Conservation (phyloP, 2,329 filamentous ascomycete species). For the Fusarium sarcochroum region DNA sequence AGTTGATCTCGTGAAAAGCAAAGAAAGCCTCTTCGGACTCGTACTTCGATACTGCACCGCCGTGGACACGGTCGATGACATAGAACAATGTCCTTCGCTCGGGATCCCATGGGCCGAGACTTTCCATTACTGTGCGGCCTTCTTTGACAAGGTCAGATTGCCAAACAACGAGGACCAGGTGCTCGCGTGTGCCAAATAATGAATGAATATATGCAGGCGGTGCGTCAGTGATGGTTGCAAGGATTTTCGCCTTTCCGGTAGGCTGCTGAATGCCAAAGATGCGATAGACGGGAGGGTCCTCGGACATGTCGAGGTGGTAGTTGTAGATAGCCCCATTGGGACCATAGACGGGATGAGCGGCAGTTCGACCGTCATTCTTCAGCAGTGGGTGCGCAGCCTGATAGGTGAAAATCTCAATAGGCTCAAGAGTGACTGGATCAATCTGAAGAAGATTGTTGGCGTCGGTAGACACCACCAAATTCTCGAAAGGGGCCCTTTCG, state of each 20-base stretch:
- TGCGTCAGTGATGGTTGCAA: slow-evolving; percentile 27
- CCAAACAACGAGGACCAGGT: slow-evolving; percentile 25
- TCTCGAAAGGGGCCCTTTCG: slow-evolving; percentile 2
- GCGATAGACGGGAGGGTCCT: slow-evolving; percentile 10
- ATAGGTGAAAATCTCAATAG: slow-evolving; percentile 27
- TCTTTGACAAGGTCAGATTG: slow-evolving; percentile 16
- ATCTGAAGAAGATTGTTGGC: slow-evolving; percentile 17
- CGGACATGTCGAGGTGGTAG: slow-evolving; percentile 18
- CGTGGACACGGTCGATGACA: slow-evolving; percentile 16
- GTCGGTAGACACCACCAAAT: slow-evolving; percentile 20
- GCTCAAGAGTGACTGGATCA: slow-evolving; percentile 14
- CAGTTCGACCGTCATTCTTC: slow-evolving; percentile 4
- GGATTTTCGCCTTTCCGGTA: slow-evolving; percentile 9
- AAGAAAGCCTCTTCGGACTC: slow-evolving; percentile 20
- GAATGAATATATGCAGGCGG: slow-evolving; percentile 21
- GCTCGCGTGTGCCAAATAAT: slow-evolving; percentile 14
- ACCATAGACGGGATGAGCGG: slow-evolving; percentile 15
- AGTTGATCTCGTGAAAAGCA: slow-evolving; percentile 20
- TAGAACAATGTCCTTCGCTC: slow-evolving; percentile 18
- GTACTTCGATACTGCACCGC: slow-evolving; percentile 17
- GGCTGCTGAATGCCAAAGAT: slow-evolving; percentile 16
- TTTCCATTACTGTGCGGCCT: slow-evolving; percentile 11
- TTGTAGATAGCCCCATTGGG: slow-evolving; percentile 16
- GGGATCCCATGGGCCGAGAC: slow-evolving; percentile 10
- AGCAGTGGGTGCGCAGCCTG: slow-evolving; percentile 14